Evolutionary conservation across 352 stramenopile genomes (phyloP), one percentile per base, ranked within the genome.

Genomic region (Pythium chondricola): DNA sequence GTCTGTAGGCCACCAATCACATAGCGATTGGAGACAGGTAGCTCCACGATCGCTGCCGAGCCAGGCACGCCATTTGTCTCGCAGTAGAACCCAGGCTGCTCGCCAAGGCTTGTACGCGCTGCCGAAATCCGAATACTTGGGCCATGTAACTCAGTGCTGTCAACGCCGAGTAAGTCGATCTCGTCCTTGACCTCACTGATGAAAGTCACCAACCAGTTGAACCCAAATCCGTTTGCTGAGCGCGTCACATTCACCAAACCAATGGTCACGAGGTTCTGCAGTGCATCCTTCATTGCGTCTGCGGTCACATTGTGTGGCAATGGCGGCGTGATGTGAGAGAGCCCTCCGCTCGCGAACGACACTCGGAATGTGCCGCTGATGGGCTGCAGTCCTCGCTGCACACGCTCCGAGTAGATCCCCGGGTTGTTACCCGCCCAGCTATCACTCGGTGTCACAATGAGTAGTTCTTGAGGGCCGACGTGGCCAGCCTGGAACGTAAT

Each of bases 181-280:
- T 95, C 73, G 38, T 67, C 71, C 24, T 75, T 86, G 18, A 95
- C 60, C 13, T 96, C 85, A 11, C 68, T 87, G 10, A 96, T 17
- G 63, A 99, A 99, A 9, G 83, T 97, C 22, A 98, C 74, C 31
- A 96, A 58, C 85, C 95, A 99, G 52, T 97, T 97, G 69, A 88
- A 96, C 1, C 95, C 95, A 63, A 96, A 97, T 29, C 95, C 96
- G 52, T 98, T 98, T 2, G 30, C 4, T 11, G 74, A 85, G 3
- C 88, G 67, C 2, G 65, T 81, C 3, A 98, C 93, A 26, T 83
- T 69, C 3, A 98, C 93, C 39, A 85, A 65, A 11, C 85, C 77
- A 48, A 98, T 74, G 0, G 87, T 93, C 35, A 85, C 61, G 2
- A 98, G 69, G 21, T 58, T 71, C 64, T 98, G 88, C 6, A 99